Evolutionary conservation across 2,329 filamentous ascomycete genomes (phyloP), one percentile per base, ranked within the genome.

Genomic region (Neobulgaria alba): DNA sequence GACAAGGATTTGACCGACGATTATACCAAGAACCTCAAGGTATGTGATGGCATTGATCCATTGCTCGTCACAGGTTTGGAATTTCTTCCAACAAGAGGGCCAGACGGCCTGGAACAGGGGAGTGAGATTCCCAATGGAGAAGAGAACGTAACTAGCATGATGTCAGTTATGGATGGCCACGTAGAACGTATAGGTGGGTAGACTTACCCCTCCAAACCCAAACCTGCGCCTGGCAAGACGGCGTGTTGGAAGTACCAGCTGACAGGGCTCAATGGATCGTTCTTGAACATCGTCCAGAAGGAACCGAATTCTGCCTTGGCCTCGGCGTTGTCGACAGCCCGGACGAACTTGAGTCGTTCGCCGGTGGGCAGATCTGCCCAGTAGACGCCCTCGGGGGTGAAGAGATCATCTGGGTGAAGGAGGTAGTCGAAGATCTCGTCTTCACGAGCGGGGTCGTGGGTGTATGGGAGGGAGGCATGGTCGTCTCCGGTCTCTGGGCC

Each of bases 71-170:
- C 90, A 96, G 19, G 75, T 79, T 3, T 69, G 62, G 45, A 73
- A 63, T 0, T 58, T 60, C 17, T 69, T 67, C 90, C 90, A 96
- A 69, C 90, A 96, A 3, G 66, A 54, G 1, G 79, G 75, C 73
- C 90, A 96, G 4, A 79, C 77, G 23, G 76, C 72, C 46, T 77
- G 64, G 59, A 95, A 90, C 9, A 96, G 72, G 3, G 89, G 85
- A 58, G 84, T 79, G 50, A 96, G 69, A 63, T 95, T 95, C 43
- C 90, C 90, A 53, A 96, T 95, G 48, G 89, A 95, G 72, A 96
- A 96, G 15, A 96, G 75, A 31, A 95, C 89, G 59, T 95, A 96
- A 55, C 87, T 78, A 42, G 5, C 12, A 7, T 12, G 7, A 12
- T 26, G 23, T 26, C 12, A 26, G 23, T 26, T 7, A 26, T 26